Base-by-base conservation (phyloP, 2,329 filamentous ascomycete species). In the Colletotrichum musicola region DNA sequence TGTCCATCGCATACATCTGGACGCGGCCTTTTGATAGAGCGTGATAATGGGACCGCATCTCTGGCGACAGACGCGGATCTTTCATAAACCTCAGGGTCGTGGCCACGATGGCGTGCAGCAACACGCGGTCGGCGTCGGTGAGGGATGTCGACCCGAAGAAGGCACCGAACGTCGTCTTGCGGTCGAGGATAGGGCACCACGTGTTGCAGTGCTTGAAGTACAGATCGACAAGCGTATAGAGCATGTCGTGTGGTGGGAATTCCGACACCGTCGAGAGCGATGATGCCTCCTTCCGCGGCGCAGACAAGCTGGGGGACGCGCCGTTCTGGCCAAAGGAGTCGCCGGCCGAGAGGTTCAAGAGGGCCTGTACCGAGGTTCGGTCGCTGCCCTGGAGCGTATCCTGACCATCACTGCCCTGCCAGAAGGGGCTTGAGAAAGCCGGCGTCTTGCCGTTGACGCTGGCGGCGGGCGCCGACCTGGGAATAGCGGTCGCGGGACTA, bases 121-220 rank as follows among this genome's bases (percentile, higher is more conserved):
- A 69, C 22, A 83, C 77, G 4, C 81, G 74, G 54, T 83, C 81
- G 1, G 77, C 75, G 61, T 83, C 81, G 40, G 73, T 74, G 35
- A 82, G 70, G 0, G 78, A 79, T 0, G 80, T 81, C 6, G 81
- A 80, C 1, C 80, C 80, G 46, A 83, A 83, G 63, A 83, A 79
- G 20, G 73, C 75, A 1, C 77, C 73, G 73, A 82, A 79, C 14
- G 80, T 82, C 0, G 81, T 80, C 63, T 83, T 82, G 7, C 81
- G 78, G 50, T 83, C 81, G 12, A 83, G 77, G 13, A 83, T 82
- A 0, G 81, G 81, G 57, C 81, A 83, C 88, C 88, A 90, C 0
- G 88, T 87, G 72, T 89, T 89, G 74, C 88, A 86, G 74, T 90
- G 87, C 72, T 88, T 89, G 79, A 90, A 90, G 76, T 88, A 90